These are phyloP conservation scores for Verbena officinalis DNA, from an alignment of 257 asterid genomes.

Conservation along the genomic window DNA sequence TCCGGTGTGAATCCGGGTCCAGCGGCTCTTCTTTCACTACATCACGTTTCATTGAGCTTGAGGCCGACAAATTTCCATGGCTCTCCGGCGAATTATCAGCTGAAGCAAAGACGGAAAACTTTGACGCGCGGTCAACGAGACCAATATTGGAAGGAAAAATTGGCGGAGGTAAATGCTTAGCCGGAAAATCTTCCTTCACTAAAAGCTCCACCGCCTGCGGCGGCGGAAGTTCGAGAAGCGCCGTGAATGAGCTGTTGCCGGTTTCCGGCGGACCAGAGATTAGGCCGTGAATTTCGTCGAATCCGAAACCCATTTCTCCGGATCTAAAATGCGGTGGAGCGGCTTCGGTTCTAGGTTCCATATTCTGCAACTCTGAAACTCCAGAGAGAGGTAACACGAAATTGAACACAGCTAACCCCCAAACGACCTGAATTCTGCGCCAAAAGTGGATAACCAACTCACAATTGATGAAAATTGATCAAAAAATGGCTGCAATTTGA, in stretches of 20 bases:
- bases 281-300: conserved; percentile 46
- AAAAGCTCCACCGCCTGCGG: conserved; percentile 81
- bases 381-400: conserved; percentile 14
- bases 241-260: conserved; percentile 71
- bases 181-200: conserved; percentile 42
- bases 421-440: conserved; percentile 20
- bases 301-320: conserved; percentile 43
- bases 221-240: conserved; percentile 82
- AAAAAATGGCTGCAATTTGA: background rate
- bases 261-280: conserved; percentile 42
- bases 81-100: conserved; percentile 43
- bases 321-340: conserved; percentile 55
- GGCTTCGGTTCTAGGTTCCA: conserved; percentile 39
- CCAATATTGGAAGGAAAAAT: conserved; percentile 54
- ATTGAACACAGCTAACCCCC: conserved; percentile 13
- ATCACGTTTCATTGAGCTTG: conserved; percentile 36
- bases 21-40: conserved; percentile 63
- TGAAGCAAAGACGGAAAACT: conserved; percentile 54
- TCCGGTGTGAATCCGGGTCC: conserved; percentile 52
- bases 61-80: conserved; percentile 29
- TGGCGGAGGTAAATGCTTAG: conserved; percentile 41
- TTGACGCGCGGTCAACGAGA: conserved; percentile 59
- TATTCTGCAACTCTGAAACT: conserved; percentile 5
- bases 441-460: background rate
- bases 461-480: background rate